Base-by-base conservation (phyloP, 306 rosid genomes). In the Glycyrrhiza uralensis region DNA sequence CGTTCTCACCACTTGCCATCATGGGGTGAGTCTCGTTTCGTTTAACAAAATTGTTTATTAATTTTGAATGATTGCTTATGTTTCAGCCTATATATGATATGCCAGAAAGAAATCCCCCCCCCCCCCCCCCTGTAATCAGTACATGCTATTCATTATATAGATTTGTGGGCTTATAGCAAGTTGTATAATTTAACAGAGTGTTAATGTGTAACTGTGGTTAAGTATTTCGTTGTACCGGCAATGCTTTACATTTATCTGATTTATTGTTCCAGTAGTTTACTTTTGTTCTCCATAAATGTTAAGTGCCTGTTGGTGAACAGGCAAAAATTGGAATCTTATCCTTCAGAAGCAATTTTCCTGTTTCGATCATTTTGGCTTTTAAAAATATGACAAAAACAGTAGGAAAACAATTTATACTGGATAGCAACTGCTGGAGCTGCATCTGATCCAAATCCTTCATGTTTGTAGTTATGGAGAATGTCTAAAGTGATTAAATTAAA, bases 11-110 rank as follows among this genome's bases (percentile, higher is more conserved):
- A 75, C 50, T 20, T 1, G 30, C 56, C 64, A 72, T 39, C 80
- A 88, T 88, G 90, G 93, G 90, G 87, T 86, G 14, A 59, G 91
- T 54, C 33, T 50, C 61, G 24, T 33, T 42, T 24, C 2, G 6
- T 66, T 11, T 0, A 2, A 7, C 6, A n/a, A 75, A 18, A 41
- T 28, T 24, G 26, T 14, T 33, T 7, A 15, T 14, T 36, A 2
- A 11, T 11, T 58, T 35, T 55, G n/a, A 46, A 41, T 12, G 12
- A 1, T 28, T 14, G 5, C 20, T 46, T 38, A n/a, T n/a, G 4
- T 55, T 75, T 39, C 17, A 22, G 18, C n/a, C n/a, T n/a, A n/a
- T n/a, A n/a, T n/a, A n/a, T n/a, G n/a, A n/a, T n/a, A n/a, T n/a
- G n/a, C n/a, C n/a, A n/a, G n/a, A n/a, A n/a, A n/a, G n/a, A n/a